Conservation (phyloP, 306 rosid species). For the Cajanus cajan region DNA sequence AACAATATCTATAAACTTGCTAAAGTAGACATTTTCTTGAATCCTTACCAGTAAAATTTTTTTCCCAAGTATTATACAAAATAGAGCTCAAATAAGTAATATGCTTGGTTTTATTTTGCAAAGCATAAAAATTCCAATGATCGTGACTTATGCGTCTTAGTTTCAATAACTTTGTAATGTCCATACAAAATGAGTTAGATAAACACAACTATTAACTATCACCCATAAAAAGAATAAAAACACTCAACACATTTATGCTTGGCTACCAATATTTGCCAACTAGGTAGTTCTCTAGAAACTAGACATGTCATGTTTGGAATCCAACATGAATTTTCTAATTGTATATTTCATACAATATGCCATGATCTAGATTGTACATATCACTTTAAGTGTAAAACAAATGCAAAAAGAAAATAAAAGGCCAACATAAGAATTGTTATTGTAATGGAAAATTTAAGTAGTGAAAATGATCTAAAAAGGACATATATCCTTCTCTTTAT, state of each 20-base stretch:
- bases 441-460: background rate
- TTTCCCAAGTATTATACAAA: background rate
- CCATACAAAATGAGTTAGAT: background rate
- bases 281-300: background rate
- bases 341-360: too few relatives aligned
- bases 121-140: background rate
- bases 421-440: background rate
- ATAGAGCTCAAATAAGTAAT: background rate
- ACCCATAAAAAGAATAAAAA: background rate
- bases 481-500: background rate
- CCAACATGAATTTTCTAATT: background rate
- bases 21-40: background rate
- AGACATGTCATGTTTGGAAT: background rate
- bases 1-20: constrained; percentile 8
- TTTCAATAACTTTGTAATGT: background rate
- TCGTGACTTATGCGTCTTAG: background rate
- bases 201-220: background rate
- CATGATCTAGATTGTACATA: background rate
- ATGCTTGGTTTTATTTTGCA: background rate
- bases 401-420: background rate
- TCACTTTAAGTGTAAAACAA: background rate
- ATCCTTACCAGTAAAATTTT: background rate
- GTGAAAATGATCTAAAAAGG: background rate
- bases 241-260: background rate
- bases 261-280: background rate